Conservation (phyloP, 2,329 filamentous ascomycete genomes). For the Fusarium hostae region DNA sequence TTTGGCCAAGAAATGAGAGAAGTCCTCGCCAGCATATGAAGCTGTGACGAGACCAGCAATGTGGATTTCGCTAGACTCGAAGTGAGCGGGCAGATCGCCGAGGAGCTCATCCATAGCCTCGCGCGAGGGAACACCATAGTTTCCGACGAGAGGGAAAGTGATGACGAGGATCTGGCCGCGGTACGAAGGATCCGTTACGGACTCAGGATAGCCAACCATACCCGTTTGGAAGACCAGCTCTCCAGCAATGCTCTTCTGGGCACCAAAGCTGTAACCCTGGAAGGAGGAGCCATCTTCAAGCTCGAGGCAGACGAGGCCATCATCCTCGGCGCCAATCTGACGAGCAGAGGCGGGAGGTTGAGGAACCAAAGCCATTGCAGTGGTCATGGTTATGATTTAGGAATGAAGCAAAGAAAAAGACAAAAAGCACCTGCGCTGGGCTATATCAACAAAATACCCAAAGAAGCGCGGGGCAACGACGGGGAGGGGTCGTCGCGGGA, state of each 20-base stretch:
- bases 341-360: slow-evolving; percentile 70
- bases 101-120: slow-evolving; percentile 87
- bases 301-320: slow-evolving; percentile 84
- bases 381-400: slow-evolving; percentile 15
- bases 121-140: slow-evolving; percentile 94
- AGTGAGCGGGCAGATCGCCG: slow-evolving; percentile 87
- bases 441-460: slow-evolving; percentile 28
- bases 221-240: slow-evolving; percentile 99
- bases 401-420: slow-evolving; percentile 16
- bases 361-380: slow-evolving; percentile 50
- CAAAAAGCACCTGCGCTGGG: slow-evolving; percentile 24
- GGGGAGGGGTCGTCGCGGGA: slow-evolving; percentile 33
- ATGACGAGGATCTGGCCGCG: slow-evolving; percentile 95
- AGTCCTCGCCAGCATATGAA: slow-evolving; percentile 93
- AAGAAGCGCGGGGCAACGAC: slow-evolving; percentile 46
- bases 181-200: slow-evolving; percentile 87
- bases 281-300: slow-evolving; percentile 91
- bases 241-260: slow-evolving; percentile 91
- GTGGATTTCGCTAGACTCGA: slow-evolving; percentile 93
- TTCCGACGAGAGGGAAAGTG: slow-evolving; percentile 94
- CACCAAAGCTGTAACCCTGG: slow-evolving; percentile 96
- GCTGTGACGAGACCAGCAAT: slow-evolving; percentile 91
- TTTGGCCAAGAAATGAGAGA: slow-evolving; percentile 90
- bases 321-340: slow-evolving; percentile 62
- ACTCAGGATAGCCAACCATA: slow-evolving; percentile 99